These are phyloP conservation scores for Clavulina sp. DNA, from an alignment of 768 basidiomycete species.

Conservation along the genomic window DNA sequence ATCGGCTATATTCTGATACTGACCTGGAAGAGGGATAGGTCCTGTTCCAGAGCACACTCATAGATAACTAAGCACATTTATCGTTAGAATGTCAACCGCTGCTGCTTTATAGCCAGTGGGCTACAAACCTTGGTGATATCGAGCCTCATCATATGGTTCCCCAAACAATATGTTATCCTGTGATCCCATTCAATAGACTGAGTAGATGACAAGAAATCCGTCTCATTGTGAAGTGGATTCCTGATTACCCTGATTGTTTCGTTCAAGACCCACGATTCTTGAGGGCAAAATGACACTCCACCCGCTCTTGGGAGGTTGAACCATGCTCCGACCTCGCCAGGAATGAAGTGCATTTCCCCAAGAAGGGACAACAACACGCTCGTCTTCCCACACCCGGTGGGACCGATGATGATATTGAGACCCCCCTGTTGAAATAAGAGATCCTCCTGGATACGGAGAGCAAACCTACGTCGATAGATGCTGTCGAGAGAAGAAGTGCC, in stretches of 20 bases:
- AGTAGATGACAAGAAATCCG: neutral
- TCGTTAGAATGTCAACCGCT: neutral
- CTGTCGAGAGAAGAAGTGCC: too few species aligned
- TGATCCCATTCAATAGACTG: too few species aligned
- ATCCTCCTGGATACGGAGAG: conserved; percentile 16
- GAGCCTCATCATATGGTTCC: conserved; percentile 23
- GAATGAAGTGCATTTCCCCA: conserved; percentile 24
- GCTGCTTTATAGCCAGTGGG: neutral
- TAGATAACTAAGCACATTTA: conserved; percentile 17
- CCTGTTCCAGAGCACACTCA: conserved; percentile 27
- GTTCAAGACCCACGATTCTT: conserved; percentile 76
- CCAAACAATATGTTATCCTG: conserved; percentile 42
- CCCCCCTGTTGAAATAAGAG: conserved; percentile 20
- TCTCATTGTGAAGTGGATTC: neutral
- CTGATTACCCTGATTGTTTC: conserved; percentile 43
- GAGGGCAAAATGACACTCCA: conserved; percentile 65
- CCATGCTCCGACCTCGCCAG: conserved; percentile 31
- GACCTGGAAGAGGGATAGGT: conserved; percentile 30
- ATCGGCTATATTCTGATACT: too few species aligned
- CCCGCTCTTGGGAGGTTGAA: conserved; percentile 48
- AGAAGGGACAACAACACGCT: conserved; percentile 18
- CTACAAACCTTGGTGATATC: conserved; percentile 25
- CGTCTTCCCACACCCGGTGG: conserved; percentile 19
- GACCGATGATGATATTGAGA: conserved; percentile 21
- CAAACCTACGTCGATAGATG: conserved; percentile 24